phyloP scores from a whole-genome alignment of 176 grass and related monocot species.

The Themeda triandra region DNA sequence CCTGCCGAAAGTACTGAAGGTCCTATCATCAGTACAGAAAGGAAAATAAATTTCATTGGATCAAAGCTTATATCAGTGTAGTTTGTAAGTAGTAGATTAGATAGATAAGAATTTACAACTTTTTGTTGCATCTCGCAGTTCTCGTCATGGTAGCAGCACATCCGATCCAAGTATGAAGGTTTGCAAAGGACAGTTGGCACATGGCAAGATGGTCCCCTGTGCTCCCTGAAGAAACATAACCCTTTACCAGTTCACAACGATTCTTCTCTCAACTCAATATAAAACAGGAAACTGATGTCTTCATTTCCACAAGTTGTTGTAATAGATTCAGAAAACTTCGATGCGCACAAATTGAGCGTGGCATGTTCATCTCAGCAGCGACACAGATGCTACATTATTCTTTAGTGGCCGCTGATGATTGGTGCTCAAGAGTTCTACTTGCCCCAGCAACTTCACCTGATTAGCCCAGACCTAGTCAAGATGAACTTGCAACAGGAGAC shows the following conservation, averaged over 20 bases:
- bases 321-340: conserved; percentile 25
- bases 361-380: conserved; percentile 1
- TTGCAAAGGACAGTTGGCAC: not conserved
- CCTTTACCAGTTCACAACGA: not conserved
- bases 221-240: conserved; percentile 39
- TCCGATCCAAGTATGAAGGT: not conserved
- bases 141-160: conserved; percentile 1
- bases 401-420: not conserved
- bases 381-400: not conserved
- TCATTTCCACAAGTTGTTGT: not conserved
- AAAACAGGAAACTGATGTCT: not conserved
- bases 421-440: not conserved
- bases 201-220: conserved; percentile 27
- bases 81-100: not conserved
- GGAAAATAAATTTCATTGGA: not conserved
- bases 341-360: not conserved
- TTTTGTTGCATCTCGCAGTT: conserved; percentile 15
- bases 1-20: not conserved
- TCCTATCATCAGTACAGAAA: not conserved
- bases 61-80: not conserved
- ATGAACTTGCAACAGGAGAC: not conserved
- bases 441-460: conserved; percentile 7
- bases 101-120: not conserved
- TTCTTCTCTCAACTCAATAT: conserved; percentile 9
- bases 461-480: not conserved